Percentiles rank a stretch among this genome's conserved stretches.
phyloP scores from a whole-genome alignment of 1,284 basidiomycete species.

The Trichosporon coremiiforme region DNA sequence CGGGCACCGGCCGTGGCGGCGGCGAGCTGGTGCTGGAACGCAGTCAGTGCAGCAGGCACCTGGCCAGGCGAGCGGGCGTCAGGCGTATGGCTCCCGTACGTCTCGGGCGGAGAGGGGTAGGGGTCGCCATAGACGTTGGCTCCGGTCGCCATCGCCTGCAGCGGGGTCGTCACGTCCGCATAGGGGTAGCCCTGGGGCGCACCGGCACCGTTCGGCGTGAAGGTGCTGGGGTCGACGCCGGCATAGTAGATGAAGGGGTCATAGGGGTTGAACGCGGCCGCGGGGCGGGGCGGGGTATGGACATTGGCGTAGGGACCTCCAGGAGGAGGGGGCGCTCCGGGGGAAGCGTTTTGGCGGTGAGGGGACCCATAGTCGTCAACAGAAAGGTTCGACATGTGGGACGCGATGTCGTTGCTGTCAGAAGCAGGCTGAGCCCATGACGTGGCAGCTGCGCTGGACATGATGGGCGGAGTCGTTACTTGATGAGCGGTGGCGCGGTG shows the following conservation, averaged over 20 bases:
- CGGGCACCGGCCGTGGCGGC: not conserved
- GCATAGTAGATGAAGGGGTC: constrained; percentile 26
- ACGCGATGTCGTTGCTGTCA: constrained; percentile 22
- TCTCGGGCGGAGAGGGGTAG: constrained; percentile 25
- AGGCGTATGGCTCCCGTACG: constrained; percentile 14
- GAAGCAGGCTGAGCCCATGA: constrained; percentile 20
- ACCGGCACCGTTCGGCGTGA: constrained; percentile 6
- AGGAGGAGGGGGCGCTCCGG: not conserved
- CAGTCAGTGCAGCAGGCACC: not conserved
- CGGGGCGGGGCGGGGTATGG: constrained; percentile 24
- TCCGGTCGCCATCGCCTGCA: constrained; percentile 22
- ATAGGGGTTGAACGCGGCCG: constrained; percentile 21
- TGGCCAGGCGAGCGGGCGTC: constrained; percentile 15
- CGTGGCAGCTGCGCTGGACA: constrained; percentile 21
- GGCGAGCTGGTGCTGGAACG: constrained; percentile 20
- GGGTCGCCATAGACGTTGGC: constrained; percentile 24
- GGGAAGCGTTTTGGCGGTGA: constrained; percentile 4
- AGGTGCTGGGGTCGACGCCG: constrained; percentile 14
- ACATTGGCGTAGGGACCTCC: constrained; percentile 21
- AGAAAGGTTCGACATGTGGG: constrained; percentile 23
- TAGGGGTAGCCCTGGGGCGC: constrained; percentile 20
- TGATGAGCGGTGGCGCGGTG: not conserved
- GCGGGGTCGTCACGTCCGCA: constrained; percentile 21
- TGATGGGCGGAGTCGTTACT: not conserved
- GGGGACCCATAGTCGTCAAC: constrained; percentile 24